These are phyloP conservation scores for Acidomyces sp. DNA, from an alignment of 495 filamentous ascomycete genomes.

Conservation along the genomic window DNA sequence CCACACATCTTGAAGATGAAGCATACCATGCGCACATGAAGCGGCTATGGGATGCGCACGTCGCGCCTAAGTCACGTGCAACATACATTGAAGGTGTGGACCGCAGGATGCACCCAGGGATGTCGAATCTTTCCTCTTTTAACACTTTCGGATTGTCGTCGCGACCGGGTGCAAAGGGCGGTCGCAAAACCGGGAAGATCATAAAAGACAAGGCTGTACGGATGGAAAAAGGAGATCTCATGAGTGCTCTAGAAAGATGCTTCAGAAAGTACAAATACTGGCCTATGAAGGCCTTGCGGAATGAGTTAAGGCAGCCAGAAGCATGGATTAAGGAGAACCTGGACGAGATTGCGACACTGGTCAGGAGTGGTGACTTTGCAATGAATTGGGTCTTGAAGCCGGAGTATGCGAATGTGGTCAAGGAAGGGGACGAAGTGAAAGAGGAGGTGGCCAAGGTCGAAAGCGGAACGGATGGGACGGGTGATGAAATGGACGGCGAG, in stretches of 20 bases:
- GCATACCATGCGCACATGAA: constrained; percentile 5
- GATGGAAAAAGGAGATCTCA: constrained; percentile 71
- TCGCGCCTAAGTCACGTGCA: constrained; percentile 4
- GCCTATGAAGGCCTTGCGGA: constrained; percentile 70
- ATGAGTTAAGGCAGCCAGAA: constrained; percentile 67
- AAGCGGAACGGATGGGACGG: constrained; percentile 1
- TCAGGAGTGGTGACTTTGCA: constrained; percentile 67
- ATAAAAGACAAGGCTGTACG: constrained; percentile 73
- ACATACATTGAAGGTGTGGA: constrained; percentile 8
- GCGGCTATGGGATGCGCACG: neutral
- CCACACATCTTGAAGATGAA: constrained; percentile 12
- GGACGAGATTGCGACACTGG: constrained; percentile 65
- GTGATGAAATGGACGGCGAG: constrained; percentile 6
- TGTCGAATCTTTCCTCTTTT: constrained; percentile 1
- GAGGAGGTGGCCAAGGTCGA: constrained; percentile 14
- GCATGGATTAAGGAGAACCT: constrained; percentile 76
- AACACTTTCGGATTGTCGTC: constrained; percentile 15
- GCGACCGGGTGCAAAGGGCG: constrained; percentile 27
- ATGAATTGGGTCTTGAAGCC: constrained; percentile 71
- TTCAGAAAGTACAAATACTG: constrained; percentile 81
- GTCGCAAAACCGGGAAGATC: constrained; percentile 27
- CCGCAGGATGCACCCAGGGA: constrained; percentile 6
- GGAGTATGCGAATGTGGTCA: constrained; percentile 38
- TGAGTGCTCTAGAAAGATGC: constrained; percentile 66
- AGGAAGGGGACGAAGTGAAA: constrained; percentile 6